phyloP scores from a whole-genome alignment of 139 green algal genomes.

The Astrephomene gubernaculifera region DNA sequence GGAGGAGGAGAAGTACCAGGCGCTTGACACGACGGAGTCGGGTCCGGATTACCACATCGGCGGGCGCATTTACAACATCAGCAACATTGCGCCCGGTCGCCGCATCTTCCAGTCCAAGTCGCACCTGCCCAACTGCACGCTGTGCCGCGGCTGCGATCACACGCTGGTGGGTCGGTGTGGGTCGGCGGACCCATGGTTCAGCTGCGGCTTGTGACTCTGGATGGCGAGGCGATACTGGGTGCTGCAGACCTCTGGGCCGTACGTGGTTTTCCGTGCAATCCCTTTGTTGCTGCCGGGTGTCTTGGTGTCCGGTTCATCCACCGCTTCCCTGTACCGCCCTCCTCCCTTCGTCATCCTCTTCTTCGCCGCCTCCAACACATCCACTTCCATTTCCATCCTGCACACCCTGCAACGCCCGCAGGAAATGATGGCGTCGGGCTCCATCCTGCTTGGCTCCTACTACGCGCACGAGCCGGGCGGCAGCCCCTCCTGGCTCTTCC shows the following conservation, averaged over 20 bases:
- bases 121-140: slow-evolving; percentile 57
- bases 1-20: neutral
- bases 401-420: neutral
- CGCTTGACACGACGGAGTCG: slow-evolving; percentile 37
- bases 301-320: too few relatives aligned
- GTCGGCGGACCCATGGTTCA: too few relatives aligned
- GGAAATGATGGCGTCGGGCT: slow-evolving; percentile 59
- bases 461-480: slow-evolving; percentile 62
- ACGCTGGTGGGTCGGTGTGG: slow-evolving; percentile 33
- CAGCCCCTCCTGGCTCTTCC: slow-evolving; percentile 61
- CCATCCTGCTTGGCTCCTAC: slow-evolving; percentile 49
- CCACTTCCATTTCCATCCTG: too few relatives aligned
- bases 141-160: slow-evolving; percentile 59
- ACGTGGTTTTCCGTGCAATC: too few relatives aligned
- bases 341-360: too few relatives aligned
- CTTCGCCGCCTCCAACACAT: too few relatives aligned
- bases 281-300: too few relatives aligned
- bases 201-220: too few relatives aligned
- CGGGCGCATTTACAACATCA: slow-evolving; percentile 47
- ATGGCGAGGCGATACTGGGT: too few relatives aligned
- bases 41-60: slow-evolving; percentile 46
- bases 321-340: too few relatives aligned
- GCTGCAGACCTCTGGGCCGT: too few relatives aligned
- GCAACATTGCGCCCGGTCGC: slow-evolving; percentile 43
- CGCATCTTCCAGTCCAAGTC: slow-evolving; percentile 18